A percentile compares a stretch with the other conserved stretches of the same genome.
These are phyloP conservation scores for Sugiyamaella valdiviana DNA, from an alignment of 805 yeast species.

Conservation along the genomic window DNA sequence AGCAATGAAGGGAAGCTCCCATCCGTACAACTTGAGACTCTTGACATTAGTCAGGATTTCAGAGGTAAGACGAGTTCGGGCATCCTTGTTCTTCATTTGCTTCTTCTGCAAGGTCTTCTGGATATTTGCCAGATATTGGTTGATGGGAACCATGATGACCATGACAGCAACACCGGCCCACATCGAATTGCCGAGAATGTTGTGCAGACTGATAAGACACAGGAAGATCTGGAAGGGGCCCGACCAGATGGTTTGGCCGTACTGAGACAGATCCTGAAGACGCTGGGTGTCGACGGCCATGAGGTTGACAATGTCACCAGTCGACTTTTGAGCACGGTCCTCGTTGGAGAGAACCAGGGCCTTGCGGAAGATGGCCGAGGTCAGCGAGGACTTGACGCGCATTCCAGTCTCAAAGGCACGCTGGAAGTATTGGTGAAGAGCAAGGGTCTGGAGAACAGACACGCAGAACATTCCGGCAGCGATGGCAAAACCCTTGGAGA, in stretches of 20 bases:
- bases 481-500: slow-evolving; percentile 55
- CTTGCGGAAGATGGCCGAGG: slow-evolving; percentile 62
- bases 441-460: slow-evolving; percentile 53
- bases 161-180: slow-evolving; percentile 84
- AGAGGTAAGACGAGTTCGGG: slow-evolving; percentile 69
- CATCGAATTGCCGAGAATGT: slow-evolving; percentile 71
- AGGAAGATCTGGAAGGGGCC: slow-evolving; percentile 86
- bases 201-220: slow-evolving; percentile 70
- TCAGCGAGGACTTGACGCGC: slow-evolving; percentile 56
- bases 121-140: slow-evolving; percentile 41
- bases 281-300: slow-evolving; percentile 69
- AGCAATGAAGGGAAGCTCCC: slow-evolving; percentile 72
- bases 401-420: slow-evolving; percentile 51
- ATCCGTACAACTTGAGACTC: slow-evolving; percentile 75
- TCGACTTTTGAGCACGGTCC: slow-evolving; percentile 51
- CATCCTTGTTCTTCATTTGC: slow-evolving; percentile 83
- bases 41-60: slow-evolving; percentile 89
- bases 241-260: slow-evolving; percentile 79
- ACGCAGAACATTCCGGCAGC: slow-evolving; percentile 58
- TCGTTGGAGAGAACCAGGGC: slow-evolving; percentile 51
- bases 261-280: slow-evolving; percentile 62
- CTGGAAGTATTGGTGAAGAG: slow-evolving; percentile 62
- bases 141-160: slow-evolving; percentile 74
- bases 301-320: slow-evolving; percentile 77
- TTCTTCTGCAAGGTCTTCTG: slow-evolving; percentile 57